Percentiles rank a stretch among this genome's conserved stretches.
phyloP scores from a whole-genome alignment of 1,284 basidiomycete species.

The Fistulinella staudtii region DNA sequence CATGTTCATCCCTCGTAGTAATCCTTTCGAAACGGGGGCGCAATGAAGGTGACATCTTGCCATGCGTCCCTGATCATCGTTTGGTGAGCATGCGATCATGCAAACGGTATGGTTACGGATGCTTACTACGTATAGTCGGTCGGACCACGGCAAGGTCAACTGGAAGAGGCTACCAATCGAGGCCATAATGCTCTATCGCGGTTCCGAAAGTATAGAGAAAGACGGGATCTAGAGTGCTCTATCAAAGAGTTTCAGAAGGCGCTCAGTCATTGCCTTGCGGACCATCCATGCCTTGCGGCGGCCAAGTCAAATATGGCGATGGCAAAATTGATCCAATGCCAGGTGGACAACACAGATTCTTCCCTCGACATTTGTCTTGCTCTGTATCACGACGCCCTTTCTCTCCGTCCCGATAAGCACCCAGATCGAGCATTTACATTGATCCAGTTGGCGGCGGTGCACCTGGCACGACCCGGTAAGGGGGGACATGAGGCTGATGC shows the following conservation, averaged over 20 bases:
- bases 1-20: background rate
- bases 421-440: constrained; percentile 5
- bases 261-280: constrained; percentile 1
- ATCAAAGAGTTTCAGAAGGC: constrained; percentile 3
- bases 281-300: constrained; percentile 9
- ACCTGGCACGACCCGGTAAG: background rate
- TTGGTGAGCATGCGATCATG: background rate
- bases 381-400: constrained; percentile 3
- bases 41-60: background rate
- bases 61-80: too few relatives aligned
- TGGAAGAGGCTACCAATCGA: constrained; percentile 3
- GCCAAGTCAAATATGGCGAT: constrained; percentile 9
- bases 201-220: background rate
- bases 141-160: background rate
- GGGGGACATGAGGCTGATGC: background rate
- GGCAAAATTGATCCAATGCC: constrained; percentile 1
- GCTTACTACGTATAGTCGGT: background rate
- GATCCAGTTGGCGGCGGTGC: background rate
- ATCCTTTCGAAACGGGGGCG: background rate
- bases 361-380: constrained; percentile 4
- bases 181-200: constrained; percentile 1
- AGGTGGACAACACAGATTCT: background rate
- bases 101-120: background rate
- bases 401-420: background rate
- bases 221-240: background rate